These are phyloP conservation scores for Sporothrix brunneoviolacea DNA, from an alignment of 2,329 filamentous ascomycete genomes.

Conservation along the genomic window DNA sequence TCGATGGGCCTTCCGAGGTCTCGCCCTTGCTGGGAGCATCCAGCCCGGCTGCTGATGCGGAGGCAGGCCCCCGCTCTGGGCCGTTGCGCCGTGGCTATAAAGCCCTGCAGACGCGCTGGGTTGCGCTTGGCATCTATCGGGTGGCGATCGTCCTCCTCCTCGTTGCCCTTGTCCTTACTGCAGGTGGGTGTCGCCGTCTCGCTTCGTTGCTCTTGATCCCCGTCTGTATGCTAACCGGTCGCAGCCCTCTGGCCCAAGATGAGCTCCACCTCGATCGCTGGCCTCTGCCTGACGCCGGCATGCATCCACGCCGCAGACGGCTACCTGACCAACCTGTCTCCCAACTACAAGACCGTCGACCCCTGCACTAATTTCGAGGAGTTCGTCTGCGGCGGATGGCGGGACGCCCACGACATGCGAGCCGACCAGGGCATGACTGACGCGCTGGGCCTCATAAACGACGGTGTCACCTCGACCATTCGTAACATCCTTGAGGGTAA, in stretches of 20 bases:
- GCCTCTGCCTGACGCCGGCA: slow-evolving; percentile 49
- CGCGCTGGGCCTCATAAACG: slow-evolving; percentile 54
- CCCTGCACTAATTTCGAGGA: slow-evolving; percentile 64
- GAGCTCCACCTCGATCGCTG: slow-evolving; percentile 11
- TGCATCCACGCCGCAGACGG: slow-evolving; percentile 58
- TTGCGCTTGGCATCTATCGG: slow-evolving; percentile 1
- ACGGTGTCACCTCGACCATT: slow-evolving; percentile 51
- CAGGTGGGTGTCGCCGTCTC: not conserved
- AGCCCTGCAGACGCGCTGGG: not conserved
- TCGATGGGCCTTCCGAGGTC: not conserved
- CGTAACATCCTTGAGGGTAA: slow-evolving; percentile 57
- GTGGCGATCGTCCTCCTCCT: not conserved
- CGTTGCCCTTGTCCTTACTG: slow-evolving; percentile 3
- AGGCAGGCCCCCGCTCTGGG: no score
- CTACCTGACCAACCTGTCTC: slow-evolving; percentile 55
- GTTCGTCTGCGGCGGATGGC: slow-evolving; percentile 62
- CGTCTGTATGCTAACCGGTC: not conserved
- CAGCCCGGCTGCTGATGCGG: not conserved
- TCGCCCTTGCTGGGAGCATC: slow-evolving; percentile 6
- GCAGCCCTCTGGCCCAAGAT: slow-evolving; percentile 6
- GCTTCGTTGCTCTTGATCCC: no score
- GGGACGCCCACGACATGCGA: slow-evolving; percentile 56
- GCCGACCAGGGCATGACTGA: slow-evolving; percentile 56
- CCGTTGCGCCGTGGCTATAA: slow-evolving; percentile 4
- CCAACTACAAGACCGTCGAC: slow-evolving; percentile 54